These are phyloP conservation scores for Aspergillus avenaceus DNA, from an alignment of 495 filamentous ascomycete species.

Conservation along the genomic window DNA sequence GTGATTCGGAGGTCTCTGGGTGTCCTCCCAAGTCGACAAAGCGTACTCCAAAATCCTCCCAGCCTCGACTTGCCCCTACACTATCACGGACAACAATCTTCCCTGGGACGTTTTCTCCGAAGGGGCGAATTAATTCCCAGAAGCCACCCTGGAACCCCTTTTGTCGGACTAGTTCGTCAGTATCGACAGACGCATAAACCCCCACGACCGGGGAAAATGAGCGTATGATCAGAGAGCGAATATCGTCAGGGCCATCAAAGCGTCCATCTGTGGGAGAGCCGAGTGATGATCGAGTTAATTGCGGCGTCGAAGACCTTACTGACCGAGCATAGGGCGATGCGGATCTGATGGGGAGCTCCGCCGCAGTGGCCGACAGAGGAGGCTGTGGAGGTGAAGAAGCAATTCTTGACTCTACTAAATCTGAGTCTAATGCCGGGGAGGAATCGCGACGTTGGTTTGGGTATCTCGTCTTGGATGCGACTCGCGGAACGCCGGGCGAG, in stretches of 20 bases:
- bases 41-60: slow-evolving; percentile 86
- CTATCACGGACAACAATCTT: slow-evolving; percentile 90
- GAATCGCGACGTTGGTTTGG: slow-evolving; percentile 35
- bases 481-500: slow-evolving; percentile 48
- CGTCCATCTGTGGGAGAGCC: slow-evolving; percentile 45
- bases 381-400: slow-evolving; percentile 45
- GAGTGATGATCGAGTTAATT: slow-evolving; percentile 54
- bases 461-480: slow-evolving; percentile 48
- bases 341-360: slow-evolving; percentile 37
- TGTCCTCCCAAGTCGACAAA: slow-evolving; percentile 57
- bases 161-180: slow-evolving; percentile 69
- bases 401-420: slow-evolving; percentile 46
- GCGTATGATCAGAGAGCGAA: slow-evolving; percentile 68
- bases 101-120: slow-evolving; percentile 83
- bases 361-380: slow-evolving; percentile 29
- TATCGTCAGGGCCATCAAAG: slow-evolving; percentile 54
- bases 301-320: slow-evolving; percentile 57
- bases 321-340: slow-evolving; percentile 54
- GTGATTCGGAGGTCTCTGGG: slow-evolving; percentile 16
- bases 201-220: slow-evolving; percentile 86
- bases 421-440: slow-evolving; percentile 39
- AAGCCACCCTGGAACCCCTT: slow-evolving; percentile 85
- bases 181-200: slow-evolving; percentile 77
- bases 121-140: slow-evolving; percentile 80
- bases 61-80: slow-evolving; percentile 70